phyloP scores from a whole-genome alignment of 2,329 filamentous ascomycete genomes.

The Plenodomus tracheiphilus region DNA sequence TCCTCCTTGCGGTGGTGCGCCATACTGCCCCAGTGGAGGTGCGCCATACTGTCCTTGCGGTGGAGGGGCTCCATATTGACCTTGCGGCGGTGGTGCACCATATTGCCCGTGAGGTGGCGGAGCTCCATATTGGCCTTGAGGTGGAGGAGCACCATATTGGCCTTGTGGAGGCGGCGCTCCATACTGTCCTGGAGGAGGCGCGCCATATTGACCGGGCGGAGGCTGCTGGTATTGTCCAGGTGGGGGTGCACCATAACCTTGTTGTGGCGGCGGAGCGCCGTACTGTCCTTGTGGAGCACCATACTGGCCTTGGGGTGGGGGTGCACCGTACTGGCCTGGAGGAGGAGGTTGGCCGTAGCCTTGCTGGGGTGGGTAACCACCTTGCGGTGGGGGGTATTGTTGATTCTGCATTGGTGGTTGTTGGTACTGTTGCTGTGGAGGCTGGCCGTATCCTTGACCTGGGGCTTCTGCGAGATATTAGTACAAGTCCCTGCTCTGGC shows the following conservation, averaged over 20 bases:
- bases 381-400: constrained; percentile 23
- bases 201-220: constrained; percentile 37
- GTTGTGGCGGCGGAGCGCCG: constrained; percentile 20
- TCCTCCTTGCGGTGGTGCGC: constrained; percentile 30
- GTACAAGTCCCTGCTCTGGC: constrained; percentile 16
- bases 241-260: constrained; percentile 21
- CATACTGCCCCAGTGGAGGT: constrained; percentile 37
- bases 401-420: constrained; percentile 39
- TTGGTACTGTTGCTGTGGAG: constrained; percentile 22
- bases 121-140: constrained; percentile 23
- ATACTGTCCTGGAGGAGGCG: constrained; percentile 34
- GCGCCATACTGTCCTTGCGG: constrained; percentile 25
- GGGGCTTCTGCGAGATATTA: constrained; percentile 33
- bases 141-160: constrained; percentile 8
- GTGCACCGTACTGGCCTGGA: constrained; percentile 40
- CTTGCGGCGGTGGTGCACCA: constrained; percentile 33
- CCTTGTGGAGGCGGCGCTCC: constrained; percentile 12
- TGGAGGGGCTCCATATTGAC: constrained; percentile 26
- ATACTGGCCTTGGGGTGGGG: constrained; percentile 32
- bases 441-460: constrained; percentile 30
- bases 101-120: constrained; percentile 28
- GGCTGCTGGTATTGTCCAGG: constrained; percentile 12
- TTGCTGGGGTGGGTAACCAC: constrained; percentile 39
- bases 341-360: constrained; percentile 27
- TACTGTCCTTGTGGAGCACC: constrained; percentile 24